Evolutionary conservation across 768 basidiomycete species (phyloP).

Genomic region (Tephrocybe rancida): DNA sequence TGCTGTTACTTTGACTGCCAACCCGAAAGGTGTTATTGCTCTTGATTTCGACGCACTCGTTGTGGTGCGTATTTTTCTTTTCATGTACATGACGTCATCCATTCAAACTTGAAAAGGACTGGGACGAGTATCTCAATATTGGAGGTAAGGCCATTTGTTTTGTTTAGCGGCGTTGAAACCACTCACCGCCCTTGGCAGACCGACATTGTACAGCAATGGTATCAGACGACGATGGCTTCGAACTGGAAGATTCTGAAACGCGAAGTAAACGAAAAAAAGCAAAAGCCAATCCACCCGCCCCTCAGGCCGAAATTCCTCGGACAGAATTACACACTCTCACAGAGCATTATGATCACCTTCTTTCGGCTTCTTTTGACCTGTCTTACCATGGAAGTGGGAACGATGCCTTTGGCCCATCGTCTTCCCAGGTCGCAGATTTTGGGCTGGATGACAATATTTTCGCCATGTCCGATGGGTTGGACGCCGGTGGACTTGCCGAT

Average conservation of each 20-base stretch:
- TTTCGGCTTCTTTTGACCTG: constrained; percentile 66
- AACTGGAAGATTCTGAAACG: constrained; percentile 33
- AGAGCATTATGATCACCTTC: constrained; percentile 68
- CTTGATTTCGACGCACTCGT: constrained; percentile 71
- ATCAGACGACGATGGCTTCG: constrained; percentile 52
- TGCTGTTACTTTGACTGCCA: constrained; percentile 52
- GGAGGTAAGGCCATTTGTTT: constrained; percentile 30
- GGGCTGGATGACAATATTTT: constrained; percentile 58
- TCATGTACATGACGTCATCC: background rate
- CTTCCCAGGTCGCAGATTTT: constrained; percentile 57
- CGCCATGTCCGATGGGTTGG: constrained; percentile 53
- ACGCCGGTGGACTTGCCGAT: constrained; percentile 64
- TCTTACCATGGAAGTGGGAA: constrained; percentile 48
- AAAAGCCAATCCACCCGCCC: constrained; percentile 20
- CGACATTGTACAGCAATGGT: constrained; percentile 23
- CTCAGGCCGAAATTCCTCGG: constrained; percentile 44
- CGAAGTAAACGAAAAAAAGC: constrained; percentile 18
- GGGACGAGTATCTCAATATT: constrained; percentile 63
- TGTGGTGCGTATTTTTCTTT: constrained; percentile 42
- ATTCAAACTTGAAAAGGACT: constrained; percentile 41
- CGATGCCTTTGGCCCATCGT: constrained; percentile 42
- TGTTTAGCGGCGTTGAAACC: background rate
- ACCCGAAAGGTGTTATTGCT: constrained; percentile 49
- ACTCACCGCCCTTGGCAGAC: background rate
- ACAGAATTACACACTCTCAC: constrained; percentile 65